Evolutionary conservation across 805 yeast species (phyloP).

Genomic region (Blastobotrys peoriensis): DNA sequence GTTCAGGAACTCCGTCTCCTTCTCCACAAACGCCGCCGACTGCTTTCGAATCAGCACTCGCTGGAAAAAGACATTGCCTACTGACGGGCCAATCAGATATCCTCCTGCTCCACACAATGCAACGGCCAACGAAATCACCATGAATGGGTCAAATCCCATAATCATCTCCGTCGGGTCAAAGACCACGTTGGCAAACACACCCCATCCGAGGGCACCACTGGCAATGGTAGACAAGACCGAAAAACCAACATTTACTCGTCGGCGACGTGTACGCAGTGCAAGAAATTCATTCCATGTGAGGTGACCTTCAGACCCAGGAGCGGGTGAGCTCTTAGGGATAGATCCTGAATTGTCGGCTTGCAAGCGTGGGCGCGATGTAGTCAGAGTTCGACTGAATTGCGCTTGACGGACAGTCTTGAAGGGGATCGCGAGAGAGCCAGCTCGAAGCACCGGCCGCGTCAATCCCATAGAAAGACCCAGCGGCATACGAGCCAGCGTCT

Average conservation of each 20-base stretch:
- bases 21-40: constrained; percentile 31
- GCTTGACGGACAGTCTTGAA: no score
- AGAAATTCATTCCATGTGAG: constrained; percentile 80
- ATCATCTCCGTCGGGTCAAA: constrained; percentile 82
- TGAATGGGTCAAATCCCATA: constrained; percentile 84
- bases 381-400: no score
- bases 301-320: not conserved
- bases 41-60: constrained; percentile 22
- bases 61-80: constrained; percentile 69
- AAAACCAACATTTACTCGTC: constrained; percentile 59
- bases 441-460: no score
- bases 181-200: constrained; percentile 69
- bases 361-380: no score
- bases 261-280: constrained; percentile 65
- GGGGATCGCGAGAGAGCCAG: no score
- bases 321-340: not conserved
- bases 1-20: constrained; percentile 68
- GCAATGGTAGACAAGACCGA: constrained; percentile 61
- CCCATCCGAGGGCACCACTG: constrained; percentile 67
- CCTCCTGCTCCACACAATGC: constrained; percentile 71
- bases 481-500: no score
- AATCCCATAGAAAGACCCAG: no score
- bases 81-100: constrained; percentile 71
- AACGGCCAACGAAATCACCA: constrained; percentile 70
- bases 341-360: no score